Percentiles rank a stretch among this genome's conserved stretches.
phyloP scores from a whole-genome alignment of 257 asterid species.

The Petrea volubilis region DNA sequence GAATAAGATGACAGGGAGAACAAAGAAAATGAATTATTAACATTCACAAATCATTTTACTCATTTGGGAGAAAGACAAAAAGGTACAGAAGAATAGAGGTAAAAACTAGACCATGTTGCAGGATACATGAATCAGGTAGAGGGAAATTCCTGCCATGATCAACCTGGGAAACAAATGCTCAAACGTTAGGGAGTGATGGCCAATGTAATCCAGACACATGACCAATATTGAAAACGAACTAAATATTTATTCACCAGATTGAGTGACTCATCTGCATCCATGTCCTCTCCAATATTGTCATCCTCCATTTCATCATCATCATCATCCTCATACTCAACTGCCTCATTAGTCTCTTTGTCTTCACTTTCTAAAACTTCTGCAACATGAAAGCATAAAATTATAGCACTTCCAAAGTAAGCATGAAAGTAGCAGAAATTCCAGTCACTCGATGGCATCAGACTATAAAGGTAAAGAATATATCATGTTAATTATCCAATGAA shows the following conservation, averaged over 20 bases:
- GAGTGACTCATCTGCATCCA: conserved; percentile 54
- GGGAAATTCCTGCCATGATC: conserved; percentile 47
- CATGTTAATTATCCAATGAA: not conserved
- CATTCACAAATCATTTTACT: not conserved
- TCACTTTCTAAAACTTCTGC: conserved; percentile 46
- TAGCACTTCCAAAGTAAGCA: not conserved
- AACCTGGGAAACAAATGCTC: conserved; percentile 39
- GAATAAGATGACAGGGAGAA: not conserved
- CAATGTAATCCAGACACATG: not conserved
- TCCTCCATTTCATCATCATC: conserved; percentile 70
- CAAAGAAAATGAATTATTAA: not conserved
- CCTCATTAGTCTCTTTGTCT: conserved; percentile 56
- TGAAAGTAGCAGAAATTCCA: not conserved
- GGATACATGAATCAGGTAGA: conserved; percentile 66
- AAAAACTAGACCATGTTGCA: conserved; percentile 20
- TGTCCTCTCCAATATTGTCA: conserved; percentile 61
- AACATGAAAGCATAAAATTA: conserved; percentile 14
- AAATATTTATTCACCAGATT: conserved; percentile 44
- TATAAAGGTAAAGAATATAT: conserved; percentile 4
- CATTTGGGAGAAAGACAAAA: not conserved
- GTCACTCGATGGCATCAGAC: not conserved
- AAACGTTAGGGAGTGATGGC: conserved; percentile 14
- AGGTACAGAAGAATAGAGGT: not conserved
- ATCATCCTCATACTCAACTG: conserved; percentile 55
- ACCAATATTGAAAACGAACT: not conserved